Conservation (phyloP, 495 filamentous ascomycete species). For the Melanomma pulvis-pyrius region DNA sequence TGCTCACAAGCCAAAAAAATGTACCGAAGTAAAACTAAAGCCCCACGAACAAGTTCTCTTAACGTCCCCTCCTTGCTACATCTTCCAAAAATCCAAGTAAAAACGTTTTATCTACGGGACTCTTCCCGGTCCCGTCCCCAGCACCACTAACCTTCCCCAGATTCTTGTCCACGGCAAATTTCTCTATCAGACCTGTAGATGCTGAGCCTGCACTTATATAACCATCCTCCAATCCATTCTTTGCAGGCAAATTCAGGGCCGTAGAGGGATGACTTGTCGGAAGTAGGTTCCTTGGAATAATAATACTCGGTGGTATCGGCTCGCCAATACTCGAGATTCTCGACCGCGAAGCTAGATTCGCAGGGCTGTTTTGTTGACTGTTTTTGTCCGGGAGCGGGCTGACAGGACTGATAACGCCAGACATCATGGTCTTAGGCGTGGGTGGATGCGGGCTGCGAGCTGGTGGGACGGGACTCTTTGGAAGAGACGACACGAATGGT, state of each 20-base stretch:
- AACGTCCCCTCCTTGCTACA: conserved; percentile 46
- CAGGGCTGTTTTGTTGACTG: conserved; percentile 40
- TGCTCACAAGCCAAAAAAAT: too few species aligned
- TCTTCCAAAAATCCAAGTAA: conserved; percentile 74
- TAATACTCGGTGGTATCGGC: conserved; percentile 10
- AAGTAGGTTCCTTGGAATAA: background rate
- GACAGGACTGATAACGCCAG: conserved; percentile 41
- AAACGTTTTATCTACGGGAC: conserved; percentile 73
- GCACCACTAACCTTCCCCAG: conserved; percentile 37
- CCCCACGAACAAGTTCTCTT: background rate
- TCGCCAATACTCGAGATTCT: conserved; percentile 51
- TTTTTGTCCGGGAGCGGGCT: conserved; percentile 55
- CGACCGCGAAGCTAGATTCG: conserved; percentile 48
- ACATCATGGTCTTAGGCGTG: conserved; percentile 36
- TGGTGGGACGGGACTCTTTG: conserved; percentile 19
- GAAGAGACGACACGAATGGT: conserved; percentile 4
- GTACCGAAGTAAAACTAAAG: background rate
- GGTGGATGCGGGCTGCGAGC: conserved; percentile 41
- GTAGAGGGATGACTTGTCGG: conserved; percentile 10
- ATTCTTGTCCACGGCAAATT: conserved; percentile 25
- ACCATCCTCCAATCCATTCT: conserved; percentile 17
- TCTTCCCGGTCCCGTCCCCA: conserved; percentile 47
- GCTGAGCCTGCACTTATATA: conserved; percentile 40
- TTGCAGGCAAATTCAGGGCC: conserved; percentile 27
- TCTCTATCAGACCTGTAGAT: conserved; percentile 40